Evolutionary conservation across 2,329 filamentous ascomycete genomes (phyloP).

Genomic region (Curvularia sp.): DNA sequence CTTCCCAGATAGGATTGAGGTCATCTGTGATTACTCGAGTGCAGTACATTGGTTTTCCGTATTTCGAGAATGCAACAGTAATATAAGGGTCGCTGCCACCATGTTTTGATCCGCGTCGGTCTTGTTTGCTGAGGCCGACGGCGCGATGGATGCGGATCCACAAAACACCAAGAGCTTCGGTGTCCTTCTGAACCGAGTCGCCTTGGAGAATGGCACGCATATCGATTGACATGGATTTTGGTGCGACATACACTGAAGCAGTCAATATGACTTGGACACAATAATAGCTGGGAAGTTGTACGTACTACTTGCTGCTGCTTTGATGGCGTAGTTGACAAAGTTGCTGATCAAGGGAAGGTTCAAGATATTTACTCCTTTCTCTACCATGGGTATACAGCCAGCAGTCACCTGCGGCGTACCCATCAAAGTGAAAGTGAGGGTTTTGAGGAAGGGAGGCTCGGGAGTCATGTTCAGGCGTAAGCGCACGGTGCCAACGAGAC

Average conservation of each 20-base stretch:
- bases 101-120: conserved; percentile 78
- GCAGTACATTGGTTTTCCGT: conserved; percentile 96
- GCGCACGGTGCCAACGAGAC: conserved; percentile 86
- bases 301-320: conserved; percentile 71
- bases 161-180: conserved; percentile 83
- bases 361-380: conserved; percentile 86
- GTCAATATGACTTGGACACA: conserved; percentile 39
- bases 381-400: conserved; percentile 90
- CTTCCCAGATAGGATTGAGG: conserved; percentile 90
- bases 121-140: conserved; percentile 87
- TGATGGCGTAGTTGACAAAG: conserved; percentile 95
- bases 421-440: conserved; percentile 91
- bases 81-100: conserved; percentile 96
- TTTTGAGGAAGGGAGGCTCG: conserved; percentile 90
- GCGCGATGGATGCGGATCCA: conserved; percentile 93
- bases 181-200: conserved; percentile 90
- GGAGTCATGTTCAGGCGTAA: conserved; percentile 85
- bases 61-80: conserved; percentile 93
- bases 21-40: conserved; percentile 95
- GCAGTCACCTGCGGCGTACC: conserved; percentile 88
- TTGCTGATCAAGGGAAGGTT: conserved; percentile 93
- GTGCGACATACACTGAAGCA: conserved; percentile 77
- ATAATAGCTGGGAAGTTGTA: neutral
- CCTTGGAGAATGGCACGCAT: conserved; percentile 89
- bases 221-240: conserved; percentile 92